phyloP scores from a whole-genome alignment of 2,329 filamentous ascomycete species.

The Macrophomina phaseolina region DNA sequence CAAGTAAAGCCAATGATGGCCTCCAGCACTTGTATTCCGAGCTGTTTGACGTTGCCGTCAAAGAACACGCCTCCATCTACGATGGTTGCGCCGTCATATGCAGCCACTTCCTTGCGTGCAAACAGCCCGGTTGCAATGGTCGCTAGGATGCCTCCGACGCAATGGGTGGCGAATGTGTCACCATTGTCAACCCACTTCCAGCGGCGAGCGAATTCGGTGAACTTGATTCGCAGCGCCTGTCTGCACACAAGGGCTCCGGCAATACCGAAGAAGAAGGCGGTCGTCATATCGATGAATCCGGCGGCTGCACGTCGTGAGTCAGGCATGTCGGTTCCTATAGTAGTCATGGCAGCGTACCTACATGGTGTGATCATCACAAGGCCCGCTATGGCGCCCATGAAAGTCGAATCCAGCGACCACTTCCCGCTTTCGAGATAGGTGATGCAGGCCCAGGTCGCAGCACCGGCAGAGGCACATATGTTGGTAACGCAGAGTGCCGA shows the following conservation, averaged over 20 bases:
- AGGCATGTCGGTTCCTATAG: too few species aligned
- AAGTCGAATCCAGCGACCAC: constrained; percentile 93
- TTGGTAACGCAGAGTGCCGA: constrained; percentile 86
- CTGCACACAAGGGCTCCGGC: constrained; percentile 55
- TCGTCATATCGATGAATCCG: constrained; percentile 57
- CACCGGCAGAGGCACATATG: constrained; percentile 80
- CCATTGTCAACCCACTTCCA: constrained; percentile 62
- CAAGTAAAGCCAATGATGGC: constrained; percentile 58
- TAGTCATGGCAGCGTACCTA: background rate
- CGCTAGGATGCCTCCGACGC: constrained; percentile 57
- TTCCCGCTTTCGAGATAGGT: constrained; percentile 77
- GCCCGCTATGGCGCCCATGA: constrained; percentile 85
- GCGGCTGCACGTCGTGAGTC: constrained; percentile 36
- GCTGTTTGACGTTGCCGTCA: constrained; percentile 57
- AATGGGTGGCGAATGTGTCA: constrained; percentile 62
- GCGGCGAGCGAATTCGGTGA: constrained; percentile 53
- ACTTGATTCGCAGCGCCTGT: constrained; percentile 60
- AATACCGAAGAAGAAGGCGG: constrained; percentile 56
- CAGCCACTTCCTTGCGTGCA: constrained; percentile 57
- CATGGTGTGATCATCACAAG: constrained; percentile 84
- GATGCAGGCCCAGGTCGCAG: constrained; percentile 92
- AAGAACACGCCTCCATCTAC: constrained; percentile 60
- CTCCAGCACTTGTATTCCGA: constrained; percentile 59
- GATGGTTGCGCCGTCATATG: constrained; percentile 57
- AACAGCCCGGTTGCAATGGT: constrained; percentile 60